Conservation (phyloP, 2,329 filamentous ascomycete genomes). For the Trichoderma arundinaceum region DNA sequence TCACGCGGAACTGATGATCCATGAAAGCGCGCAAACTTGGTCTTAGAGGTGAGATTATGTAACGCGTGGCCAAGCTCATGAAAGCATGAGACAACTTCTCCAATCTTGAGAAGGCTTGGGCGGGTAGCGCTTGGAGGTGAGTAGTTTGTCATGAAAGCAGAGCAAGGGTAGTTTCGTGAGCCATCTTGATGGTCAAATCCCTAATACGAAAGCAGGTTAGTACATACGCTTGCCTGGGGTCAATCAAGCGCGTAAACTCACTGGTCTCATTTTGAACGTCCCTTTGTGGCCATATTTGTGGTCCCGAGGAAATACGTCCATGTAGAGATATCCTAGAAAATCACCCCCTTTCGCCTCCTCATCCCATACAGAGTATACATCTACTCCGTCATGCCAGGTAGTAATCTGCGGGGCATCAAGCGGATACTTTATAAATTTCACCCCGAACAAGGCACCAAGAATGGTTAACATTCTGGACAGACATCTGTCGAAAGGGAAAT, state of each 20-base stretch:
- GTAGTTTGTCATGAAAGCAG: constrained; percentile 78
- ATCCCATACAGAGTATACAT: constrained; percentile 77
- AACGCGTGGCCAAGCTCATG: constrained; percentile 70
- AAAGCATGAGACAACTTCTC: constrained; percentile 77
- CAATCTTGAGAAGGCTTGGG: constrained; percentile 74
- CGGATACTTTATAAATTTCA: constrained; percentile 55
- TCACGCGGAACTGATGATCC: constrained; percentile 65
- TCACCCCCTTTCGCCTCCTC: constrained; percentile 67
- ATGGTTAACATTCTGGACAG: constrained; percentile 75
- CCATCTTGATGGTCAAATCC: constrained; percentile 68
- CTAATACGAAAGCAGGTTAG: constrained; percentile 38
- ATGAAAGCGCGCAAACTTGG: constrained; percentile 64
- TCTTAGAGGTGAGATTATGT: constrained; percentile 63
- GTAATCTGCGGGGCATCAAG: constrained; percentile 66
- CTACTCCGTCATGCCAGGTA: constrained; percentile 76
- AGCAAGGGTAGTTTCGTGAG: constrained; percentile 72
- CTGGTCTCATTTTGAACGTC: constrained; percentile 72
- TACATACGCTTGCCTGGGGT: too few species aligned
- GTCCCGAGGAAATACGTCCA: constrained; percentile 73
- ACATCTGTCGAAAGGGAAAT: constrained; percentile 72
- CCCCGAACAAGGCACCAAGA: constrained; percentile 75
- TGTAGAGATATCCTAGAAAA: constrained; percentile 77
- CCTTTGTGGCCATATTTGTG: constrained; percentile 82
- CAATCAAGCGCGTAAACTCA: not conserved
- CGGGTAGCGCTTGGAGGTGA: constrained; percentile 74